phyloP scores from a whole-genome alignment of 352 stramenopile genomes.

The Globisporangium nunn region DNA sequence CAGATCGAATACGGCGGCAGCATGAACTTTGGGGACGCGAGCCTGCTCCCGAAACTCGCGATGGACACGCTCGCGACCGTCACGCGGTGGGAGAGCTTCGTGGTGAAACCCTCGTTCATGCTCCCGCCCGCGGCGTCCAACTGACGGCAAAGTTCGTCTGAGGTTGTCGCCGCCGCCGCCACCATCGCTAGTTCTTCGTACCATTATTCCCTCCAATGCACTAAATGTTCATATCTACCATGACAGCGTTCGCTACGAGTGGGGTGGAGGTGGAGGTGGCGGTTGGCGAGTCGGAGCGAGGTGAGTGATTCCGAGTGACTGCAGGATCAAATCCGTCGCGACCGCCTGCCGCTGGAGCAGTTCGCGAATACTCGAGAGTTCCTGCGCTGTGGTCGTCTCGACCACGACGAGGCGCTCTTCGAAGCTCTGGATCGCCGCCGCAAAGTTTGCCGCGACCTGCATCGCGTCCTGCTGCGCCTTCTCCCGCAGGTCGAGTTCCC shows the following conservation, averaged over 20 bases:
- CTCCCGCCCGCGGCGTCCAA: conserved; percentile 12
- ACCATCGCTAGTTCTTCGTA: not conserved
- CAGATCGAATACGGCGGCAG: conserved; percentile 64
- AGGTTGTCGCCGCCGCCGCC: conserved; percentile 10
- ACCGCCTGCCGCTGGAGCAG: conserved; percentile 33
- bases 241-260: no score
- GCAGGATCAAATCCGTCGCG: conserved; percentile 46
- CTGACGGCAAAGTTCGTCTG: not conserved
- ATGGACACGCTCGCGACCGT: conserved; percentile 66
- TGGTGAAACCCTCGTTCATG: conserved; percentile 49
- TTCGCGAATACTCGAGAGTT: conserved; percentile 36
- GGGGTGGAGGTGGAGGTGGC: no score
- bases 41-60: conserved; percentile 36
- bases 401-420: conserved; percentile 46
- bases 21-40: conserved; percentile 49
- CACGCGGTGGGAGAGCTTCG: conserved; percentile 57
- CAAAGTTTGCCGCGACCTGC: conserved; percentile 49
- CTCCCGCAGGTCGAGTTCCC: conserved; percentile 47
- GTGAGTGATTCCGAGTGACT: conserved; percentile 33
- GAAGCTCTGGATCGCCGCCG: conserved; percentile 41
- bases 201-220: not conserved
- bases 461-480: conserved; percentile 44
- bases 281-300: not conserved
- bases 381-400: conserved; percentile 30
- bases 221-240: no score